These are phyloP conservation scores for Taiozyma sp. DNA, from an alignment of 1,139 yeast genomes.

Conservation along the genomic window DNA sequence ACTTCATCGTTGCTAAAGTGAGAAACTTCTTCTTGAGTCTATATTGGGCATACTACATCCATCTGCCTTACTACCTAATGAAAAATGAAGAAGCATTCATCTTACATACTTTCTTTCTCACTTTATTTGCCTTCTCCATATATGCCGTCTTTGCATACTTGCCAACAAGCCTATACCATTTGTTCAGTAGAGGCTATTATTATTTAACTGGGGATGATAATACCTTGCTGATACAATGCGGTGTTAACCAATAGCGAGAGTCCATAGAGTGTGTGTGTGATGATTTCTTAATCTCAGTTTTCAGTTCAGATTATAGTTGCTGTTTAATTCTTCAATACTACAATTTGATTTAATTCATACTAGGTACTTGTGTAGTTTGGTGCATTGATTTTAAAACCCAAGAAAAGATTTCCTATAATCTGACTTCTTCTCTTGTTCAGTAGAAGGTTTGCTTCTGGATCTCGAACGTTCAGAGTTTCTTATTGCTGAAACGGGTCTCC, in stretches of 20 bases:
- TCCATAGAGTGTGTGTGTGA: too few species aligned
- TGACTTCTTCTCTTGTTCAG: conserved; percentile 4
- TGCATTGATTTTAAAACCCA: conserved; percentile 10
- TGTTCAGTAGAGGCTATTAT: conserved; percentile 24
- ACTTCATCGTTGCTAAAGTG: conserved; percentile 13
- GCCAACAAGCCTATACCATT: conserved; percentile 20
- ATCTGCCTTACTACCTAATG: conserved; percentile 37
- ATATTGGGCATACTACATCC: conserved; percentile 38
- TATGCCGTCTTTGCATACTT: conserved; percentile 26
- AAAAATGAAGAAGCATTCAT: conserved; percentile 34
- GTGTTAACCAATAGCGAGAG: neutral
- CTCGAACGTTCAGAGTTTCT: neutral
- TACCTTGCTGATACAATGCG: conserved; percentile 12
- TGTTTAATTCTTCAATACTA: neutral
- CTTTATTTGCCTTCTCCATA: conserved; percentile 24
- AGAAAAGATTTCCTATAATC: conserved; percentile 15
- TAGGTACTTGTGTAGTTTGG: neutral
- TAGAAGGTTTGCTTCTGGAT: conserved; percentile 7
- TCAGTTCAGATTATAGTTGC: neutral
- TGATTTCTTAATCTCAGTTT: neutral
- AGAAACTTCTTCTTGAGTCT: conserved; percentile 22
- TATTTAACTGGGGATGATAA: conserved; percentile 27
- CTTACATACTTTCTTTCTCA: conserved; percentile 30
- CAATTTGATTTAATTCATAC: neutral
- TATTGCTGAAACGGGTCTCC: conserved; percentile 6